Evolutionary conservation across 2,329 filamentous ascomycete species (phyloP), one percentile per base, ranked within the genome.

Genomic region (Trichoderma guizhouense): DNA sequence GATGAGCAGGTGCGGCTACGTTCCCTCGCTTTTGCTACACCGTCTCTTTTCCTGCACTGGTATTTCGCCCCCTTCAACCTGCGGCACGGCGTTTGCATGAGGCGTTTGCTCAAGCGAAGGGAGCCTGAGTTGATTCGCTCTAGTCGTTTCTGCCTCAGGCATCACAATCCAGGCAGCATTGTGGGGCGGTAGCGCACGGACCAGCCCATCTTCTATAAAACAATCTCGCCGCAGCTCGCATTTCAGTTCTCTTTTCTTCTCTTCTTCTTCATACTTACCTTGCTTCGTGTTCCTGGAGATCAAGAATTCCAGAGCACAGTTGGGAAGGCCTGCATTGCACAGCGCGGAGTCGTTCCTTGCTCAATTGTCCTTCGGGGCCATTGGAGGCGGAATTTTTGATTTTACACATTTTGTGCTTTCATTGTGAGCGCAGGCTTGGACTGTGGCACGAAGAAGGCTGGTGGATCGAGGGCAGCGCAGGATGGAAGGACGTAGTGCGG

Each of bases 321-420:
- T n/a, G 81, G 82, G 79, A 81, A 81, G 80, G 81, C 83, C 84
- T 86, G 84, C 84, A 86, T 86, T 84, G 84, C 84, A 87, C 84
- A 84, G 78, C 83, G 84, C 82, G 84, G 84, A 81, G 83, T 84
- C 80, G 77, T 81, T 80, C 81, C 79, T 78, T 76, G 75, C 81
- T 85, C 82, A 81, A 85, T 84, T 86, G 84, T 82, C 83, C 83
- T 86, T 85, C 81, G 81, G 82, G 83, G 82, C 84, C 84, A 83
- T 86, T 81, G 83, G 81, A 80, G 81, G 82, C 79, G 82, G 58
- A 86, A 85, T 84, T 85, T 84, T 85, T 84, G 83, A 80, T 85
- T 77, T 81, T 74, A 69, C 34, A 69, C 67, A 18, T 60, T 66
- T 12, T 51, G 30, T 69, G 74, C 82, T 86, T 86, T 86, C 84